Evolutionary conservation across 2,329 filamentous ascomycete species (phyloP).

Genomic region (Trichoderma breve): DNA sequence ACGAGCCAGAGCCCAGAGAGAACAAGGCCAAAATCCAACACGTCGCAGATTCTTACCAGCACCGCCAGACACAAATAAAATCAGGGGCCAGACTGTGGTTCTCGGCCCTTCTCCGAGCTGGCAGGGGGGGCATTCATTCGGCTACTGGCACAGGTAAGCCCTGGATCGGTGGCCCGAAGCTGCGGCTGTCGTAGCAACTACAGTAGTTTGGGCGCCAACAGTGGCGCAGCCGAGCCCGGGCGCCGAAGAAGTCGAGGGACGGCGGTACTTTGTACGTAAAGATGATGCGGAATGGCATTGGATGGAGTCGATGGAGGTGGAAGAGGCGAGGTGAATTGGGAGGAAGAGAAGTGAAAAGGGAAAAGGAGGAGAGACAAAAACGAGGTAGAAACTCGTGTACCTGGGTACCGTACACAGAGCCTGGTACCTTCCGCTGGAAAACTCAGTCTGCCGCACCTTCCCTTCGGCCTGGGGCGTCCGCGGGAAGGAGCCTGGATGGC

Average conservation of each 20-base stretch:
- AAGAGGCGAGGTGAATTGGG: neutral
- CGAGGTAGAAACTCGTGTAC: neutral
- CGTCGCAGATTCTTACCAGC: neutral
- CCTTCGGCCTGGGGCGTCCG: neutral
- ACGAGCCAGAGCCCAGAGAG: neutral
- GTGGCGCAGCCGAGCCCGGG: constrained; percentile 7
- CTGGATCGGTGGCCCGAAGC: neutral
- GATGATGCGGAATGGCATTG: neutral
- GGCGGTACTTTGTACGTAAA: neutral
- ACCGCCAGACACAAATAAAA: neutral
- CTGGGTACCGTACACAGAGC: neutral
- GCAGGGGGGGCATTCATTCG: neutral
- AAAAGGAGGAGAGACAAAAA: neutral
- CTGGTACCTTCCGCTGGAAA: neutral
- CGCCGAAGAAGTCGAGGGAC: neutral
- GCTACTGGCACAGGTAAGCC: neutral
- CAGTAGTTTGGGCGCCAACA: constrained; percentile 9
- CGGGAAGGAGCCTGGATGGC: neutral
- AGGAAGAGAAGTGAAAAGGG: neutral
- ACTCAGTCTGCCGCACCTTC: neutral
- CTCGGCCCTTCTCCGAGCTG: constrained; percentile 13
- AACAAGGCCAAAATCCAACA: neutral
- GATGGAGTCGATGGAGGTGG: neutral
- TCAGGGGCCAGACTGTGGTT: neutral
- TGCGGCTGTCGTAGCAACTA: neutral